Evolutionary conservation across 108 stramenopile species (phyloP).

Genomic region (Nitzschia sp.): DNA sequence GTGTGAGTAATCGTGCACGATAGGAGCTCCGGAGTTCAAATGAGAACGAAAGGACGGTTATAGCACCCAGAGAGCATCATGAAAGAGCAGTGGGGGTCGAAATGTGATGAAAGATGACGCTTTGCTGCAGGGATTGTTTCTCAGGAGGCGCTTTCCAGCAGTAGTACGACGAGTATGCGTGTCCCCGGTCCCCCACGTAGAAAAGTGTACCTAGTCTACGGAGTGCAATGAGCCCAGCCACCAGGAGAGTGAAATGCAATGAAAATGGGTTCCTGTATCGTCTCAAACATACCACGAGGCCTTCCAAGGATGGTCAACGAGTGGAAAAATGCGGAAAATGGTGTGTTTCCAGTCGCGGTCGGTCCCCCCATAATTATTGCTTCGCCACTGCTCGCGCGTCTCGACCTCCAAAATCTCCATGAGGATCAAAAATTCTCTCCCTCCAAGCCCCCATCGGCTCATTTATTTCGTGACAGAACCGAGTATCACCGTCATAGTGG

Average conservation of each 20-base stretch:
- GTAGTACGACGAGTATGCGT: neutral
- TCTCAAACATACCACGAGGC: neutral
- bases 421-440: constrained; percentile 6
- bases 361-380: neutral
- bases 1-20: too few relatives aligned
- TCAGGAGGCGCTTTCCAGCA: neutral
- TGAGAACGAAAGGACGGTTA: neutral
- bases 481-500: neutral
- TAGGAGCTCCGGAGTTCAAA: neutral
- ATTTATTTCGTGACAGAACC: constrained; percentile 2
- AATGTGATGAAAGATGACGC: neutral
- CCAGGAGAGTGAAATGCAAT: neutral
- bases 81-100: neutral
- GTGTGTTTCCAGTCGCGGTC: neutral
- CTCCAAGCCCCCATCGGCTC: constrained; percentile 4
- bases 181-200: neutral
- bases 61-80: too few relatives aligned
- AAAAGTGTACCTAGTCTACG: constrained; percentile 1
- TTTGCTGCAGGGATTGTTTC: neutral
- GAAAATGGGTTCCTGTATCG: neutral
- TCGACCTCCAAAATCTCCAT: neutral
- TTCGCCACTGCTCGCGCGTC: constrained; percentile 14
- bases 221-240: neutral
- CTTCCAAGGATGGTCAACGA: neutral
- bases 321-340: constrained; percentile 7